phyloP scores from a whole-genome alignment of 2,329 filamentous ascomycete genomes.

The Xylaria polymorpha region DNA sequence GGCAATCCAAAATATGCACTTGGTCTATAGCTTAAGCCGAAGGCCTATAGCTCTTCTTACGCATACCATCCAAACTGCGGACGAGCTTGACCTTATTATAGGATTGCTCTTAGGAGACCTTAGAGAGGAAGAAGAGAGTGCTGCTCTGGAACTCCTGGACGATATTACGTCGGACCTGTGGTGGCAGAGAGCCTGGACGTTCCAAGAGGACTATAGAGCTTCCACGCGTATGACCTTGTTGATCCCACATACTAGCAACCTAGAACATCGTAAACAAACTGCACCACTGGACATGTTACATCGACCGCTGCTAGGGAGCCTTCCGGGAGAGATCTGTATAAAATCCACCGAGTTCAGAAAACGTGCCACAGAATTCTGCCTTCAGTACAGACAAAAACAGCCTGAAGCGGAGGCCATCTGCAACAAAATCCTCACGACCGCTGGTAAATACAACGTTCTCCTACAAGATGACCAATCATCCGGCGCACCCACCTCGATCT shows the following conservation, averaged over 20 bases:
- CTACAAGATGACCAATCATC: constrained; percentile 40
- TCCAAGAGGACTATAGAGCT: constrained; percentile 49
- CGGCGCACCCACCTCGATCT: constrained; percentile 34
- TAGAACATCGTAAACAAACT: constrained; percentile 44
- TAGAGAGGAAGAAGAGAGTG: constrained; percentile 39
- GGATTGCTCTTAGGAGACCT: constrained; percentile 43
- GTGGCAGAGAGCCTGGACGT: constrained; percentile 50
- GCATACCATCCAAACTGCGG: constrained; percentile 40
- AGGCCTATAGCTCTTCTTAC: constrained; percentile 47
- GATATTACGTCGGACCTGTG: constrained; percentile 47
- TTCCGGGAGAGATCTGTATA: constrained; percentile 46
- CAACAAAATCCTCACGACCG: constrained; percentile 43
- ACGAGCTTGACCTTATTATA: constrained; percentile 45
- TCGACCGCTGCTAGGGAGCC: constrained; percentile 39
- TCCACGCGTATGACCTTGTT: constrained; percentile 47
- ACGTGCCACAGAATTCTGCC: constrained; percentile 46
- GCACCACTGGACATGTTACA: constrained; percentile 32
- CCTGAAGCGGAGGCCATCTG: constrained; percentile 40
- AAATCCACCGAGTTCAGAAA: constrained; percentile 44
- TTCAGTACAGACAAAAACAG: constrained; percentile 40
- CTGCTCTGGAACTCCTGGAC: constrained; percentile 42
- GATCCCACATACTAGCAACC: constrained; percentile 43
- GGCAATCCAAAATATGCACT: constrained; percentile 49
- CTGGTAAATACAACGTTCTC: constrained; percentile 48
- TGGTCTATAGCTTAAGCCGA: constrained; percentile 47